Evolutionary conservation across 768 basidiomycete genomes (phyloP), one percentile per base, ranked within the genome.

Genomic region (Trichaptum fuscoviolaceum): DNA sequence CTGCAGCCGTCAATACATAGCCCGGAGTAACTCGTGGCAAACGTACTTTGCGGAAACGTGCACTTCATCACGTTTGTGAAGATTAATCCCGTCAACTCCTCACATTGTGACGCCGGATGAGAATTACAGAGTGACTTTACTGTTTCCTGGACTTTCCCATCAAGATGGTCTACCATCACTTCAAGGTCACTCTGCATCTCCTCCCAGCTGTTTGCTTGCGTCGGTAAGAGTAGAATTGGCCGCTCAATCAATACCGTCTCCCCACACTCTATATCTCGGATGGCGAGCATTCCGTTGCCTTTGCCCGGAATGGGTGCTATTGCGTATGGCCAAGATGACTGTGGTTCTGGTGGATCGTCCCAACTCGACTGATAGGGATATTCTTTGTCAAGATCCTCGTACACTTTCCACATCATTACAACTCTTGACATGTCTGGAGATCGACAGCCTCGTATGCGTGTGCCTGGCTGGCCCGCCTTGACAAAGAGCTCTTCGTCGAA

Each of bases 211-310:
- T 12, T 20, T 2, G 20, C 42, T 12, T 52, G 42, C 12, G 42
- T 6, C 20, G 42, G 42, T 2, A 52, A 52, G 15, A 52, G 42
- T 52, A 52, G 15, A 25, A 35, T 23, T 20, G 58, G 58, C 2
- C 58, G 35, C 27, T 58, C 23, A 27, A 57, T 23, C n/a, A 65
- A 23, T 24, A 34, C 12, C 57, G 20, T 34, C 34, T 42, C 24
- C 35, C 62, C 17, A n/a, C 20, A 24, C 63, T 34, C 35, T 15
- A 30, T 63, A 35, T 63, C 63, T 63, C 35, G 26, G 24, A 9
- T 24, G 17, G 63, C 63, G 24, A 18, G 26, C 63, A 63, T 63
- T 24, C 63, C 35, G 27, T 9, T 34, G 24, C 30, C 63, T 17
- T 63, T 25, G 18, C 59, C 59, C 24, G 25, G 24, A 5, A 61